Evolutionary conservation across 306 rosid species (phyloP), one percentile per base, ranked within the genome.

Genomic region (Myrica gale): DNA sequence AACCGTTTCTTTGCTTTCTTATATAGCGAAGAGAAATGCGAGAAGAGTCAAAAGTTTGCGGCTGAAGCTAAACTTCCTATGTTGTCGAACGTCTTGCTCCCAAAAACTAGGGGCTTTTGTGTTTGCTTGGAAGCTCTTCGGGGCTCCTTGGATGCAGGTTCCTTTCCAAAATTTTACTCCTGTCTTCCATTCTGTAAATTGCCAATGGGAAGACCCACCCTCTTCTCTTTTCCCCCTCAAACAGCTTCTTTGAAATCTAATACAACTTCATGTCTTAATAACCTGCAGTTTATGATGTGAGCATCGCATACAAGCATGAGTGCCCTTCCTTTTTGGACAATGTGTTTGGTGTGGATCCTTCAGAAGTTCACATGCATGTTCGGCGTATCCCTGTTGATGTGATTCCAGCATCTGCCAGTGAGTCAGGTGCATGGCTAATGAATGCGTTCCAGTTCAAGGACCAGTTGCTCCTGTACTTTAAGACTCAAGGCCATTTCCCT

Each of bases 281-380:
- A 69, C 45, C 32, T 88, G 87, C 92, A 96, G 99, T 96, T 68
- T 96, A 96, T 74, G 99, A 96, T 74, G 51, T 88, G 86, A 88
- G 83, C 3, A 82, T 96, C 54, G 93, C 96, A 15, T 96, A 92
- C 91, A 96, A 90, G 93, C 80, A 89, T 79, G 82, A 73, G 19
- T 87, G 90, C 41, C 99, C 99, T 74, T 80, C 93, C 44, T 96
- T 96, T 84, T 44, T 87, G 77, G 99, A 96, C 91, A 96, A 92
- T 62, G 98, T 84, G 32, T 96, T 92, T 42, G 99, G 99, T 10
- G 73, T 92, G 42, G 92, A 88, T 83, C 99, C 99, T 70, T 90
- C 97, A 51, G 99, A 92, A 86, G 99, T 96, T 72, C 98, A 96
- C 78, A 51, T 96, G 20, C 96, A 96, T 77, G 78, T 92, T 72